A percentile compares a stretch with the other conserved stretches of the same genome.
Conservation (phyloP, 805 yeast genomes). For the Candida succiphila region DNA sequence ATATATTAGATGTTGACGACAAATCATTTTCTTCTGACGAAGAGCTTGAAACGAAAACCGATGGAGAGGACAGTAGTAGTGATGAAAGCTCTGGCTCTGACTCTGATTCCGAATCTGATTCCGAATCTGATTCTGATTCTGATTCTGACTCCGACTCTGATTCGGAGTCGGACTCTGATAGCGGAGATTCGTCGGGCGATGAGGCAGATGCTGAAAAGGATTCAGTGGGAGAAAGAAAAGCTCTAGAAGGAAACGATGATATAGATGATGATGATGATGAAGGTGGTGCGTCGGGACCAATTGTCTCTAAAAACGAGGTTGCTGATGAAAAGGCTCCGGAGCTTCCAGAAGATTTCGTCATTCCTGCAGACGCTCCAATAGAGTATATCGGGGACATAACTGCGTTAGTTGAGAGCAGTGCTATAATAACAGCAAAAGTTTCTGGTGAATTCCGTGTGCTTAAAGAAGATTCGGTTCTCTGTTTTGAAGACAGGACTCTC, state of each 20-base stretch:
- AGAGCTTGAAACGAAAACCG: too few species aligned
- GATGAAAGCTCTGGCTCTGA: too few species aligned
- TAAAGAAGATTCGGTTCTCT: conserved; percentile 71
- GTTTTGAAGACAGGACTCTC: conserved; percentile 59
- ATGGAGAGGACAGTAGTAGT: too few species aligned
- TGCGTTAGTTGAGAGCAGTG: conserved; percentile 61
- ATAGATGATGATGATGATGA: conserved; percentile 23
- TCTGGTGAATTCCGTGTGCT: conserved; percentile 83
- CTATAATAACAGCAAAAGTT: conserved; percentile 57
- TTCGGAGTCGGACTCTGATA: conserved; percentile 12
- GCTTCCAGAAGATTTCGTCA: conserved; percentile 55
- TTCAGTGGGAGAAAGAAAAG: conserved; percentile 12
- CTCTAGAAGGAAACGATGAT: conserved; percentile 9
- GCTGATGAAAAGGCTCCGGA: conserved; percentile 56
- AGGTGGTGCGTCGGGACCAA: conserved; percentile 48
- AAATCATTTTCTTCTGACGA: too few species aligned
- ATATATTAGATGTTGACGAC: too few species aligned
- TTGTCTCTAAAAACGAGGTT: conserved; percentile 70
- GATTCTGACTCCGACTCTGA: conserved; percentile 9
- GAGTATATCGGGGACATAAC: conserved; percentile 63
- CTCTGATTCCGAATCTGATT: too few species aligned
- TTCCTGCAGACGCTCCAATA: conserved; percentile 53
- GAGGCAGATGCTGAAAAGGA: conserved; percentile 11
- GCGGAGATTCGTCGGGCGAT: conserved; percentile 14
- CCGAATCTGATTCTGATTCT: conserved; percentile 15